Evolutionary conservation across 495 filamentous ascomycete genomes (phyloP).

Genomic region (Penicillium goetzii): DNA sequence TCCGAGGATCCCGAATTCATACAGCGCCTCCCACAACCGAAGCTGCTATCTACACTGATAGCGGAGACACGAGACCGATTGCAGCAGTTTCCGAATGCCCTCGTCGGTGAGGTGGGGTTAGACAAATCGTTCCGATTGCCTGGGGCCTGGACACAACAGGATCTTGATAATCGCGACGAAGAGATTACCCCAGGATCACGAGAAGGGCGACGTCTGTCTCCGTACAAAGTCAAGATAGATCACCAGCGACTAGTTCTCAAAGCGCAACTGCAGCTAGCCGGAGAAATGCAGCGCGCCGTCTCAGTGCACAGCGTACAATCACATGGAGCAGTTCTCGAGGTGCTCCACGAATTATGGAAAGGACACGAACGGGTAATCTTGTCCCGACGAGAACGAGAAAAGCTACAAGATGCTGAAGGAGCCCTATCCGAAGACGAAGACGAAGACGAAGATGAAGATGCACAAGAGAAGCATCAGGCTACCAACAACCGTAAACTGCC

Average conservation of each 20-base stretch:
- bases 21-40: constrained; percentile 68
- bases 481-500: constrained; percentile 31
- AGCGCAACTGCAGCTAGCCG: constrained; percentile 85
- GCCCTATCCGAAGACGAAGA: constrained; percentile 42
- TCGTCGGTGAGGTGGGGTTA: constrained; percentile 88
- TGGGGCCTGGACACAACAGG: constrained; percentile 56
- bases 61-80: constrained; percentile 66
- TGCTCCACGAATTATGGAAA: constrained; percentile 75
- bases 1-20: constrained; percentile 64
- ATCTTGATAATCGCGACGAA: constrained; percentile 55
- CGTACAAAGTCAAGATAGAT: constrained; percentile 71
- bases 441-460: constrained; percentile 20
- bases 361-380: constrained; percentile 74
- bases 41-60: constrained; percentile 67
- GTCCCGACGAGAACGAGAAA: constrained; percentile 63
- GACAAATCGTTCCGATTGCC: constrained; percentile 88
- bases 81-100: constrained; percentile 62
- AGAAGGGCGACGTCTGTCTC: constrained; percentile 75
- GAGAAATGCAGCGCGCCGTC: constrained; percentile 76
- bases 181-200: constrained; percentile 77
- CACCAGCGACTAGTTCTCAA: constrained; percentile 79
- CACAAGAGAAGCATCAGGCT: neutral
- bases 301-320: constrained; percentile 92
- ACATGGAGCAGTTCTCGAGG: constrained; percentile 80
- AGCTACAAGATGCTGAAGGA: constrained; percentile 38